A percentile compares a stretch with the other conserved stretches of the same genome.
Evolutionary conservation across 148 eudicot species (phyloP).

Genomic region (Persicaria tinctoria): DNA sequence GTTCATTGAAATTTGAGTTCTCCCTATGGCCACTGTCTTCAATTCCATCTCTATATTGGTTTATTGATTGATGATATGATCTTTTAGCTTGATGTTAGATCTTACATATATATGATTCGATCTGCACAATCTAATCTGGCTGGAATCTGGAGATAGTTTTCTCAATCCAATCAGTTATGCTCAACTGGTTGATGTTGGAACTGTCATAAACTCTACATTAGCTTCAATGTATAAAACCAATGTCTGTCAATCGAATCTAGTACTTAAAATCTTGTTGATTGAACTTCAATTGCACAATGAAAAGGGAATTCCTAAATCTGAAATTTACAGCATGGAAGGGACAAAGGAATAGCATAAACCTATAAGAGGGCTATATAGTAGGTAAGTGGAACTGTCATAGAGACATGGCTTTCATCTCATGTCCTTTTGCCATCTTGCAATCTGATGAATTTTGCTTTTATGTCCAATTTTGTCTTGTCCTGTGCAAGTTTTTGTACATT

Average conservation of each 20-base stretch:
- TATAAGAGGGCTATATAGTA: not conserved
- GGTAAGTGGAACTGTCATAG: not conserved
- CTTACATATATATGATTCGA: too few species aligned
- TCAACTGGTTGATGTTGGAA: not conserved
- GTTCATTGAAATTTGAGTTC: not conserved
- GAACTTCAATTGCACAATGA: not conserved
- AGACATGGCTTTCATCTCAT: slow-evolving; percentile 1
- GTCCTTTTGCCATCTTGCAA: not conserved
- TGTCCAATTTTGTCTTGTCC: not conserved
- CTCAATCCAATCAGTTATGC: not conserved
- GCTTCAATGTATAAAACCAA: too few species aligned
- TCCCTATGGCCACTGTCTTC: too few species aligned
- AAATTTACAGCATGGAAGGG: not conserved
- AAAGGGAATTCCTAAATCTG: not conserved
- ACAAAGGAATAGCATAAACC: not conserved
- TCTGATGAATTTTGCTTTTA: not conserved
- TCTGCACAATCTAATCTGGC: not conserved
- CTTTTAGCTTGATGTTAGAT: not conserved
- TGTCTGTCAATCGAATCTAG: not conserved
- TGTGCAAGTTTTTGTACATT: not conserved
- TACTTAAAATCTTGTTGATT: not conserved
- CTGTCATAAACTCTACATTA: not conserved
- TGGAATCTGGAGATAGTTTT: not conserved
- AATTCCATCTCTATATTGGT: too few species aligned
- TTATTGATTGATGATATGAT: too few species aligned